Evolutionary conservation across 495 filamentous ascomycete genomes (phyloP).

Genomic region (Tuber calosporum): DNA sequence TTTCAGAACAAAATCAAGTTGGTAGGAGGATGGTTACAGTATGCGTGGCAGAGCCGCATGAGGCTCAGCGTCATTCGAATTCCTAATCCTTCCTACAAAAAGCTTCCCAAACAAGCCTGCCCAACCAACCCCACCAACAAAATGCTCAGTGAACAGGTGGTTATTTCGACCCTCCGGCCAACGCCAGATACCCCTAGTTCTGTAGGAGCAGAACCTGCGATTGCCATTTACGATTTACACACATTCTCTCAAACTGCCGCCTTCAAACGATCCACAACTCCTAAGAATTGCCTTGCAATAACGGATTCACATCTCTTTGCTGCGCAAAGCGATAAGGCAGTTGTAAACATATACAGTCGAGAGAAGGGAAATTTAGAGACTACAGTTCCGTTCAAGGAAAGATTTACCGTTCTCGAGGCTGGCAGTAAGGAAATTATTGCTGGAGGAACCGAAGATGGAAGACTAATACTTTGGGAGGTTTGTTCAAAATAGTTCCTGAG

Average conservation of each 20-base stretch:
- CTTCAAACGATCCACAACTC: constrained; percentile 88
- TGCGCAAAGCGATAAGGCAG: constrained; percentile 81
- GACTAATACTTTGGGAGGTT: constrained; percentile 90
- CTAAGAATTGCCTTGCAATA: constrained; percentile 68
- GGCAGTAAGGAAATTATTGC: constrained; percentile 59
- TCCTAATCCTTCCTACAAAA: background rate
- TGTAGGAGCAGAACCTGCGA: constrained; percentile 23
- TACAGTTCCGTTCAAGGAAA: constrained; percentile 72
- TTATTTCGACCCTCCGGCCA: constrained; percentile 27
- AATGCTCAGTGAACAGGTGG: constrained; percentile 40
- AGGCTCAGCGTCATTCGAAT: constrained; percentile 17
- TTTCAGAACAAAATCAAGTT: background rate
- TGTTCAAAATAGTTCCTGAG: constrained; percentile 31
- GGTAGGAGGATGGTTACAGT: no score
- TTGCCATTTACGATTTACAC: constrained; percentile 62
- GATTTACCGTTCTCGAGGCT: constrained; percentile 65
- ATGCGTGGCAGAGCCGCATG: constrained; percentile 7
- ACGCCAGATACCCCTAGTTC: constrained; percentile 19
- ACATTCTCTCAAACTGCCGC: constrained; percentile 67
- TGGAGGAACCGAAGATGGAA: constrained; percentile 77
- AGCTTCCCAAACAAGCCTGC: constrained; percentile 2
- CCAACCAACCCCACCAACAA: constrained; percentile 10
- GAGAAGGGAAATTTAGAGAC: constrained; percentile 79
- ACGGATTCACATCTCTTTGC: constrained; percentile 81
- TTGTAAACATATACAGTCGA: constrained; percentile 83